Evolutionary conservation across 2,329 filamentous ascomycete genomes (phyloP), one percentile per base, ranked within the genome.

Genomic region (Dendrostoma leiphaemia): DNA sequence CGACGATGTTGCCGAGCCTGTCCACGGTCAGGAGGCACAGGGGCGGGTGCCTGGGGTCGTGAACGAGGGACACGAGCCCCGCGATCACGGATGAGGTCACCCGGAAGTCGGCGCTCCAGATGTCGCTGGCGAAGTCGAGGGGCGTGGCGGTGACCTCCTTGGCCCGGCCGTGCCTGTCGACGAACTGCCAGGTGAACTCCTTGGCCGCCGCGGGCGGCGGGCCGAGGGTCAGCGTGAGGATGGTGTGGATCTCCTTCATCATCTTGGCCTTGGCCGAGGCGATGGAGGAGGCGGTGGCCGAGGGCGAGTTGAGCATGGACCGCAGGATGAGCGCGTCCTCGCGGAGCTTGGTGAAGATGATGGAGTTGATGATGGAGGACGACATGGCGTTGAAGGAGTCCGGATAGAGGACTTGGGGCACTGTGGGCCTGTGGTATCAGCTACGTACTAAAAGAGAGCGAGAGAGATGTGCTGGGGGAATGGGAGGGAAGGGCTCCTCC

Each of bases 321-420:
- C 90, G 83, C 10, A 96, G 78, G 24, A 77, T 74, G n/a, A 96
- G 71, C 1, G 88, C 90, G 62, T 90, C 86, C 70, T 96, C 90
- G n/a, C 91, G 86, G 31, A 96, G 80, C 73, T 95, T 95, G 17
- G 86, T 91, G 10, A 90, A 91, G 58, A 96, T 77, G 28, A 95
- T 76, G 51, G 74, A 78, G 66, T 92, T 89, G 73, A 96, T 84
- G 17, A 82, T 77, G 1, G 77, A 70, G 24, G 87, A 90, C 63
- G 85, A 85, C 74, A 81, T 81, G 4, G 91, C 89, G 67, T 90
- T 93, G 78, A 82, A 93, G 51, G 81, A 85, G 67, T 96, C 91
- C 0, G 91, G 91, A 66, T 94, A 96, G 2, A 96, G 71, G 0
- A 77, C 73, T 67, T 95, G 89, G 3, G 91, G 91, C 0, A 94